Base-by-base conservation (phyloP, 2,329 filamentous ascomycete genomes). In the Sarocladium oryzae region DNA sequence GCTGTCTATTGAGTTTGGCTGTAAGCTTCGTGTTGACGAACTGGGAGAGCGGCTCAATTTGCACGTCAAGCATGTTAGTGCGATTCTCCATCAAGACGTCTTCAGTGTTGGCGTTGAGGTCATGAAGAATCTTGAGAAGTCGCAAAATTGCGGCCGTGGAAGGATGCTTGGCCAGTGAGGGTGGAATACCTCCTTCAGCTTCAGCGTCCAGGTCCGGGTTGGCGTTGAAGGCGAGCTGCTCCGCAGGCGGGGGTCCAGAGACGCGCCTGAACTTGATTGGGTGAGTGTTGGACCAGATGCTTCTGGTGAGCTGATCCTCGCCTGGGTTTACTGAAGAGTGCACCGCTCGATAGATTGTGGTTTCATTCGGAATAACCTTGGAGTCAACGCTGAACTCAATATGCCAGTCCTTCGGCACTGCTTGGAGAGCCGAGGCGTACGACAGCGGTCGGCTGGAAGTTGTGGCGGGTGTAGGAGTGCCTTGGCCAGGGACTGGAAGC, bases 11-110 rank as follows among this genome's bases (percentile, higher is more conserved):
- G 52, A 99, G 79, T 71, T 99, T 99, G 1, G 93, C 95, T 0
- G 93, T 99, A 33, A 99, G 79, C 67, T 99, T 99, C 0, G 93
- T 96, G 64, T 99, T 99, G 69, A 99, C 93, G 60, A 99, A 99
- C 59, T 97, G 91, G 2, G 91, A 86, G 43, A 95, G 69, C 0
- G 92, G 88, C 67, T 97, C 92, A 1, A 85, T 78, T 48, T 88
- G 88, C 24, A 95, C 73, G 55, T 82, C 84, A 53, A 87, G 69
- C 2, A 79, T 72, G 50, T 84, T 83, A 61, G 86, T 86, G 49
- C 64, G 58, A 60, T 87, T 86, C 55, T 92, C 87, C 2, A 87
- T 80, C 55, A 96, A 68, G 3, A 97, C 86, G 63, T 97, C 92
- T 58, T 96, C 91, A 15, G 96, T 81, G 55, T 96, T 95, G 28